These are phyloP conservation scores for Flaveria bidentis DNA, from an alignment of 129 eudicot genomes.

Conservation along the genomic window DNA sequence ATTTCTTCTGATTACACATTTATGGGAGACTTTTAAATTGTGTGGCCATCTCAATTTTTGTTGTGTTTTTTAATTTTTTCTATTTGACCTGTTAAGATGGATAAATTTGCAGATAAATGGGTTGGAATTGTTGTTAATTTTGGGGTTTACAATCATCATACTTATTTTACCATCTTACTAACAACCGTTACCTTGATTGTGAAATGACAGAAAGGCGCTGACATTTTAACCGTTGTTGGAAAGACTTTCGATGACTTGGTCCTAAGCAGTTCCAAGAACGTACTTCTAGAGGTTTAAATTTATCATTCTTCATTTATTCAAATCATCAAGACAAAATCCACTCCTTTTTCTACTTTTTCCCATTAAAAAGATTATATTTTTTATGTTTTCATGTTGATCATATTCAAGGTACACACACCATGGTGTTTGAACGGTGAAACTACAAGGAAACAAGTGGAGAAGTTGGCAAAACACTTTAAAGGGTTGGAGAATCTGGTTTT, in stretches of 20 bases:
- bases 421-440: conserved; percentile 86
- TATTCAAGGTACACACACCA: conserved; percentile 77
- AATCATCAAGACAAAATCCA: background rate
- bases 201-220: conserved; percentile 58
- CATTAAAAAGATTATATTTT: background rate
- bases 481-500: conserved; percentile 69
- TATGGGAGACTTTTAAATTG: background rate
- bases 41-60: background rate
- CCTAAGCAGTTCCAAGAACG: conserved; percentile 61
- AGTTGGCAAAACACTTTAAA: conserved; percentile 88
- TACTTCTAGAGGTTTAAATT: conserved; percentile 70
- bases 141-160: background rate
- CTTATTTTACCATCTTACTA: background rate
- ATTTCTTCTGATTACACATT: background rate
- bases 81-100: background rate
- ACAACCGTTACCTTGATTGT: conserved; percentile 5
- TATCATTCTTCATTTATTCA: conserved; percentile 12
- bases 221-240: conserved; percentile 71
- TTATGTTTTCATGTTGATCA: conserved; percentile 10
- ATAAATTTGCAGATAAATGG: background rate
- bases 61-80: background rate
- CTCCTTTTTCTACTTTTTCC: background rate
- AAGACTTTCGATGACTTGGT: conserved; percentile 81
- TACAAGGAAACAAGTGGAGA: conserved; percentile 83
- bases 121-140: background rate